Base-by-base conservation (phyloP, 306 rosid genomes). In the Bauhinia variegata region DNA sequence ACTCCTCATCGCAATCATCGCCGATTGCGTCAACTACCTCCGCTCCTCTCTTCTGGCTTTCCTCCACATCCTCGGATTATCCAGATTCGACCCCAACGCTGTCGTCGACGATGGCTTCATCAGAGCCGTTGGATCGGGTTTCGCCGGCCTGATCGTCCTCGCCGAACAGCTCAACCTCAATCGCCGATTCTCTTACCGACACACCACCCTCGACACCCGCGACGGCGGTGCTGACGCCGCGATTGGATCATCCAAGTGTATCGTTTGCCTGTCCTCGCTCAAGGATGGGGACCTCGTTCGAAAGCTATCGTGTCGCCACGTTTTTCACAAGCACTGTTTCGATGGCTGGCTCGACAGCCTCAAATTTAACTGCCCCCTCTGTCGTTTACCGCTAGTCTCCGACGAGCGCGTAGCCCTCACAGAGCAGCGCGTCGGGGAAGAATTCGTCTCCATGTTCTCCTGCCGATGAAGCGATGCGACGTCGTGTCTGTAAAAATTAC, bases 291-390 rank as follows among this genome's bases (percentile, higher is more conserved):
- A 93, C 43, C 87, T 68, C 28, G 91, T 93, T 33, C 89, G 96
- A 4, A 68, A 64, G 80, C 93, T 93, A 0, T 67, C 83, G 1
- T 93, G 98, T 80, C 84, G 80, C 48, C 98, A 93, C 72, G 82
- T 86, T 0, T 93, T 89, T 76, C 98, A 93, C 76, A 82, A 79
- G 67, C 73, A 73, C 13, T 93, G 98, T 76, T 82, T 93, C 63
- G 91, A 93, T 19, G 91, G 84, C 0, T 93, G 98, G 91, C 91
- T 93, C 14, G 81, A 72, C 39, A 87, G 83, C 42, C 77, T 75
- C 74, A 89, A 88, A 63, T 88, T 93, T 74, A 93, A 67, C 67
- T 93, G 98, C 65, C 98, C 98, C 4, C 70, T 88, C 38, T 93
- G 98, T 63, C 98, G 98, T 23, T 79, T 77, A 4, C 76, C 96